A percentile compares a stretch with the other conserved stretches of the same genome.
Evolutionary conservation across 2,329 filamentous ascomycete species (phyloP).

Genomic region (Hypocrella siamensis): DNA sequence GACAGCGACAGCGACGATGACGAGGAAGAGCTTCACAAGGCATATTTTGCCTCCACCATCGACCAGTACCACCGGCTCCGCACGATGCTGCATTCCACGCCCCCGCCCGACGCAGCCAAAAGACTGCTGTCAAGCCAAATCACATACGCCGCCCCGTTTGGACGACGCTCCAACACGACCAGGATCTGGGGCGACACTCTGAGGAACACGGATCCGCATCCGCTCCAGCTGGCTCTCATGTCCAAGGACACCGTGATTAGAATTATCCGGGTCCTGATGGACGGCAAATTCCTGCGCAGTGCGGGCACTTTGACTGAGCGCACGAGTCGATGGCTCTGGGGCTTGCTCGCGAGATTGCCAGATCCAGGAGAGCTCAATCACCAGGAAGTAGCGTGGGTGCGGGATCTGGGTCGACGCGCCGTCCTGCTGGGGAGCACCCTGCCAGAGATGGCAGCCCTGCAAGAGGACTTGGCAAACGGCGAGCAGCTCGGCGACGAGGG

Average conservation of each 20-base stretch:
- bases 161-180: constrained; percentile 31
- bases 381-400: constrained; percentile 57
- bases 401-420: constrained; percentile 68
- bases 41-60: constrained; percentile 53
- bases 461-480: constrained; percentile 25
- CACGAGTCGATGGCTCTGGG: constrained; percentile 76
- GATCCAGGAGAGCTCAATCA: constrained; percentile 62
- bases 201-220: constrained; percentile 36
- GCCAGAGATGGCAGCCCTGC: constrained; percentile 33
- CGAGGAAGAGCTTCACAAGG: constrained; percentile 36
- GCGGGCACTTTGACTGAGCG: constrained; percentile 44
- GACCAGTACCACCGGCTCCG: constrained; percentile 52
- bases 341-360: constrained; percentile 58
- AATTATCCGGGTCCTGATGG: constrained; percentile 50
- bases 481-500: constrained; percentile 26
- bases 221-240: constrained; percentile 47
- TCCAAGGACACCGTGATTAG: constrained; percentile 49
- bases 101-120: constrained; percentile 34
- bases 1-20: constrained; percentile 11
- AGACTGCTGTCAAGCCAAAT: constrained; percentile 38
- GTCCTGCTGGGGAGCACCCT: constrained; percentile 41
- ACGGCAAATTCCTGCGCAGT: constrained; percentile 45
- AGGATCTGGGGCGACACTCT: constrained; percentile 36
- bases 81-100: constrained; percentile 36
- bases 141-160: constrained; percentile 38